Percentiles rank a stretch among this genome's conserved stretches.
Evolutionary conservation across 352 stramenopile genomes (phyloP).

Genomic region (Globisporangium heterothallicum): DNA sequence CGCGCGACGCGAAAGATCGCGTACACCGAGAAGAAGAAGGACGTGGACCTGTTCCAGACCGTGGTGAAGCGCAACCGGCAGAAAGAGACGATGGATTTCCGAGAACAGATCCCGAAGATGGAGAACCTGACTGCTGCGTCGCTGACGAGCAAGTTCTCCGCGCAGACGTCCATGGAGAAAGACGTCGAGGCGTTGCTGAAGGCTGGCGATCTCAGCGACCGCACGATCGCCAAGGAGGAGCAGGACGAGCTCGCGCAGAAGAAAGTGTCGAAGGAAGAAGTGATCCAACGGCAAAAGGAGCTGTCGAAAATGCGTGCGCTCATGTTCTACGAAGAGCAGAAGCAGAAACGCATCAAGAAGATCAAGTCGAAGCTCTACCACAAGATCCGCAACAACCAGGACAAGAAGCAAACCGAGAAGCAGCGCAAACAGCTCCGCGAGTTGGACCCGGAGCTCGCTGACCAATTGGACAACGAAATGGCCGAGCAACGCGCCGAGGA

Average conservation of each 20-base stretch:
- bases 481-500: constrained; percentile 93
- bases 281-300: constrained; percentile 85
- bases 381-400: constrained; percentile 95
- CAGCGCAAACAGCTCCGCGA: constrained; percentile 77
- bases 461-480: constrained; percentile 75
- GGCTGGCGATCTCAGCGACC: constrained; percentile 54
- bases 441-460: constrained; percentile 68
- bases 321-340: constrained; percentile 99
- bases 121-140: constrained; percentile 78
- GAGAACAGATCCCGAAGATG: constrained; percentile 78
- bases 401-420: constrained; percentile 82
- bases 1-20: constrained; percentile 85
- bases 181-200: constrained; percentile 64
- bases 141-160: constrained; percentile 91
- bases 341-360: constrained; percentile 97
- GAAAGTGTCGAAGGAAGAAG: constrained; percentile 69
- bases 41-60: constrained; percentile 87
- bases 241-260: constrained; percentile 69
- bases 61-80: constrained; percentile 90
- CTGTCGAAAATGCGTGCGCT: constrained; percentile 95
- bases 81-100: constrained; percentile 94
- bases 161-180: constrained; percentile 89
- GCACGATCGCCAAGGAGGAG: constrained; percentile 58
- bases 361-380: constrained; percentile 99
- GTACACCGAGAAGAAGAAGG: constrained; percentile 86